These are phyloP conservation scores for Sporothrix schenckii DNA, from an alignment of 2,329 filamentous ascomycete genomes.

Conservation along the genomic window DNA sequence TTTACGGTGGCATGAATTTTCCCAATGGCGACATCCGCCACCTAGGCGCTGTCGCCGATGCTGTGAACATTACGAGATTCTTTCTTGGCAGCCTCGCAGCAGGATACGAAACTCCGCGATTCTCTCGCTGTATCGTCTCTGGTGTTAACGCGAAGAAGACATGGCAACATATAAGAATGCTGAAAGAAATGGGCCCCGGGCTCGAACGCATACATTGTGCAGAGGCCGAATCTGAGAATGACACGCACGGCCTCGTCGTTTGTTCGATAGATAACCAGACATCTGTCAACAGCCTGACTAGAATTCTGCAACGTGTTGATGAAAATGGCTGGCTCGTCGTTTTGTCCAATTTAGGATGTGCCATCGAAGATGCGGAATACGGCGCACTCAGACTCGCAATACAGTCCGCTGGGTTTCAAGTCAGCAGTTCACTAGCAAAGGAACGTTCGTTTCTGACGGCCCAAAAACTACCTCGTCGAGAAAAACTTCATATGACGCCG, in stretches of 20 bases:
- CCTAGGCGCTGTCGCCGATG: constrained; percentile 37
- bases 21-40: neutral
- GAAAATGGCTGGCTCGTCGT: constrained; percentile 32
- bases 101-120: constrained; percentile 40
- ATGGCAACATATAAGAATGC: constrained; percentile 21
- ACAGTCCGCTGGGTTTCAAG: constrained; percentile 13
- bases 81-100: constrained; percentile 41
- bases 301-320: neutral
- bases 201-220: constrained; percentile 29
- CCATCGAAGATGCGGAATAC: neutral
- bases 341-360: constrained; percentile 9
- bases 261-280: neutral
- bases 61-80: constrained; percentile 33
- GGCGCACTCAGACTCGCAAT: neutral
- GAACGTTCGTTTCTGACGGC: constrained; percentile 22
- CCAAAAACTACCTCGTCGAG: neutral
- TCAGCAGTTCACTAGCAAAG: neutral
- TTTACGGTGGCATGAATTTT: neutral
- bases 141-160: constrained; percentile 25
- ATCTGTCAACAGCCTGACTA: neutral
- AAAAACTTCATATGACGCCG: too few species aligned
- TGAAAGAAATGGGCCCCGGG: neutral
- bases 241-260: constrained; percentile 24
- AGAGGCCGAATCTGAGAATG: neutral
- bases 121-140: constrained; percentile 44